Evolutionary conservation across 2,329 filamentous ascomycete species (phyloP).

Genomic region (Ceratocystiopsis minuta): DNA sequence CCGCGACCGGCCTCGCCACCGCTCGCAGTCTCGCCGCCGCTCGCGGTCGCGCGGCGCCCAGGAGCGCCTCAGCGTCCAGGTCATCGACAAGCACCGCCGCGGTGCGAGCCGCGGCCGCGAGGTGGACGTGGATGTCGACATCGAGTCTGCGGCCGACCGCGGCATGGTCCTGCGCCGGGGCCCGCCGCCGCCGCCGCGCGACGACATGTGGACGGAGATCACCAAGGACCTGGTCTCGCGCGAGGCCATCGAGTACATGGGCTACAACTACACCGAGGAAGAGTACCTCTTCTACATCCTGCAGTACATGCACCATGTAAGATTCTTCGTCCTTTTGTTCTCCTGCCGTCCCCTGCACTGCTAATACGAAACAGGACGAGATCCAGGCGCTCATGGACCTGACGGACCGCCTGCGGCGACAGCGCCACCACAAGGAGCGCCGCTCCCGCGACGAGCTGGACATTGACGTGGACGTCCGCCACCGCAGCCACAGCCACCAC

Average conservation of each 20-base stretch:
- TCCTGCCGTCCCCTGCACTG: no score
- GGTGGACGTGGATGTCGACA: constrained; percentile 29
- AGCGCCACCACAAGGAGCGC: constrained; percentile 54
- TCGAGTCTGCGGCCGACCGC: constrained; percentile 34
- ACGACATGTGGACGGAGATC: constrained; percentile 88
- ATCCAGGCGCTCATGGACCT: constrained; percentile 69
- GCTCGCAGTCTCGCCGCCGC: no score
- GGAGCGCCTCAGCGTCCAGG: constrained; percentile 26
- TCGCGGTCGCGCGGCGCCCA: no score
- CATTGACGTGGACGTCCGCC: constrained; percentile 29
- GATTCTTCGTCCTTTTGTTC: background rate
- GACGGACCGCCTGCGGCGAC: constrained; percentile 25
- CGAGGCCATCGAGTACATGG: constrained; percentile 69
- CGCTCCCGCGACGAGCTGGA: constrained; percentile 16
- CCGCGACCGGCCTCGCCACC: constrained; percentile 3
- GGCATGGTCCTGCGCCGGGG: constrained; percentile 17
- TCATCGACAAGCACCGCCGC: constrained; percentile 21
- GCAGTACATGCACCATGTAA: constrained; percentile 62
- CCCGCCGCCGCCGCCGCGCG: constrained; percentile 27
- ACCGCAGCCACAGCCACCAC: constrained; percentile 12
- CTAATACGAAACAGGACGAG: constrained; percentile 49
- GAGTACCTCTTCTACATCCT: constrained; percentile 83
- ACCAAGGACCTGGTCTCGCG: constrained; percentile 78
- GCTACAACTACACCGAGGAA: constrained; percentile 83
- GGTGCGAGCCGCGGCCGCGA: constrained; percentile 16